These are phyloP conservation scores for Wallacemonas collosoma DNA, from an alignment of 208 protist genomes.

Conservation along the genomic window DNA sequence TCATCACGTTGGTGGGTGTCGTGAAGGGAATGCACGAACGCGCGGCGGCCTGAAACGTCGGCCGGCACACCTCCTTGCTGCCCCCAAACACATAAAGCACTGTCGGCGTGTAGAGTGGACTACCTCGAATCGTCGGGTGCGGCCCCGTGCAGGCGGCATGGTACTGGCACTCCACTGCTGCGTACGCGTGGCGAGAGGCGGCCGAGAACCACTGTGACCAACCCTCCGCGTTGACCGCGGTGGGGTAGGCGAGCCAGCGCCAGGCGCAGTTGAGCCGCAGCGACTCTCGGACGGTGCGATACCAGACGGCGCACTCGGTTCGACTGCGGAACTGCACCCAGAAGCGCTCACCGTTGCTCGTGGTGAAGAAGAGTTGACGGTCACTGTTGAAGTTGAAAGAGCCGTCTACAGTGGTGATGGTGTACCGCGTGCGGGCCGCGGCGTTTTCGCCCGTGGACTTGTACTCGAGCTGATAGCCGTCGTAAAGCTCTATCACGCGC, in stretches of 20 bases:
- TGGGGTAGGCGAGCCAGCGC: constrained; percentile 57
- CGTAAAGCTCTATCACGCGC: constrained; percentile 58
- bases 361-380: constrained; percentile 52
- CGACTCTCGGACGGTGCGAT: constrained; percentile 26
- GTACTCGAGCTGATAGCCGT: constrained; percentile 60
- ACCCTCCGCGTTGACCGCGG: constrained; percentile 11
- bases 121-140: constrained; percentile 23
- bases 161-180: constrained; percentile 54
- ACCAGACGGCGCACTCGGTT: constrained; percentile 54
- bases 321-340: constrained; percentile 60
- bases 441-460: constrained; percentile 23
- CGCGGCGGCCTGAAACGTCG: constrained; percentile 33
- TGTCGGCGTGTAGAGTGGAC: constrained; percentile 9
- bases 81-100: constrained; percentile 57
- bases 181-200: constrained; percentile 24
- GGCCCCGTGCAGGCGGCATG: constrained; percentile 37
- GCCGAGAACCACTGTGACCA: constrained; percentile 13
- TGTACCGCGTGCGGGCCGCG: constrained; percentile 40
- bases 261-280: constrained; percentile 46
- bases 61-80: constrained; percentile 26
- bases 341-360: constrained; percentile 60
- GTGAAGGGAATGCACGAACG: constrained; percentile 45
- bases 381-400: constrained; percentile 24
- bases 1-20: constrained; percentile 16
- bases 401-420: constrained; percentile 50